phyloP scores from a whole-genome alignment of 345 rosid genomes.

The Linum tenue region DNA sequence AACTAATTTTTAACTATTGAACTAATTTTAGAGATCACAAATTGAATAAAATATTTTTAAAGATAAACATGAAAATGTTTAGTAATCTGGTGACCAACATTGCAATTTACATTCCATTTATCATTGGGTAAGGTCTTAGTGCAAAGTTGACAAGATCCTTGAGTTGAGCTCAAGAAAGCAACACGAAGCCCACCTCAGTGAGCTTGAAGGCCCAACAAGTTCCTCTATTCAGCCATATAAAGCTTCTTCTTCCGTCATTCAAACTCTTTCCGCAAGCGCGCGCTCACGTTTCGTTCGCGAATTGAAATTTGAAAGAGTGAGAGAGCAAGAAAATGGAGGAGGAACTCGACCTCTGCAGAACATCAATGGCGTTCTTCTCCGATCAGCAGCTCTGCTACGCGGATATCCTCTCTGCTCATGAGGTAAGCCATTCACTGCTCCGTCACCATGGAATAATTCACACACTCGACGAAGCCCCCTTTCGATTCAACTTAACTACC shows the following conservation, averaged over 20 bases:
- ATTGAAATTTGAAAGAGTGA: neutral
- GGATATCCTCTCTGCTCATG: slow-evolving; percentile 50
- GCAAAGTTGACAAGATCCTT: too few relatives aligned
- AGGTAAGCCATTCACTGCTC: slow-evolving; percentile 28
- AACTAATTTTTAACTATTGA: too few relatives aligned
- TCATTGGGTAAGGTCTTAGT: too few relatives aligned
- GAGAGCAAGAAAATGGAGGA: slow-evolving; percentile 19
- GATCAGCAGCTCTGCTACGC: slow-evolving; percentile 77
- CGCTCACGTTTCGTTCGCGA: neutral
- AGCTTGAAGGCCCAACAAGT: neutral
- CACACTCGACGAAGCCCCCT: neutral
- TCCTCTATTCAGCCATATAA: neutral
- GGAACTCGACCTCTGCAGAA: slow-evolving; percentile 15
- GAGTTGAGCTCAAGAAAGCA: neutral
- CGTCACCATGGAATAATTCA: slow-evolving; percentile 1
- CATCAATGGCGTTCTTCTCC: slow-evolving; percentile 66
- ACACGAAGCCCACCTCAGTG: neutral
- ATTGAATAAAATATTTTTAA: too few relatives aligned
- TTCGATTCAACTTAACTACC: neutral
- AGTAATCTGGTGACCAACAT: too few relatives aligned
- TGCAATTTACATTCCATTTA: too few relatives aligned
- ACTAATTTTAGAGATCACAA: too few relatives aligned
- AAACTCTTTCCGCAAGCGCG: neutral
- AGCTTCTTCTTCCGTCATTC: neutral
- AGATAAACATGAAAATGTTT: too few relatives aligned